Conservation (phyloP, 768 basidiomycete species). For the Termitomyces sp. region DNA sequence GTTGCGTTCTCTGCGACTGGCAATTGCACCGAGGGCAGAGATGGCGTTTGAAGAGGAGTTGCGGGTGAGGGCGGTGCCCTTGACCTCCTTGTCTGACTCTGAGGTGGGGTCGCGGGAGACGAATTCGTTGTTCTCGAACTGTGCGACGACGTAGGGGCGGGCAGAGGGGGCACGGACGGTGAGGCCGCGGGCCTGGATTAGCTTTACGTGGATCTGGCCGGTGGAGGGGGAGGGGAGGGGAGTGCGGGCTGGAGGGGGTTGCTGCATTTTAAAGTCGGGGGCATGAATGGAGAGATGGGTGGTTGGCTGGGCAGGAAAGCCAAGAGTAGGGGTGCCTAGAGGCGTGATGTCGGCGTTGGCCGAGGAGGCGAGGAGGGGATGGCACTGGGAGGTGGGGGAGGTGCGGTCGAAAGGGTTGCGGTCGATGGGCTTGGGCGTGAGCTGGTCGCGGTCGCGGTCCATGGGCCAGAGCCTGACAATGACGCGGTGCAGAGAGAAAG, state of each 20-base stretch:
- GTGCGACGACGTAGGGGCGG: constrained; percentile 91
- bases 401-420: constrained; percentile 62
- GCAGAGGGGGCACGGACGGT: constrained; percentile 63
- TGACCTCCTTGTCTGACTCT: constrained; percentile 86
- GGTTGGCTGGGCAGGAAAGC: constrained; percentile 50
- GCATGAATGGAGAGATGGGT: constrained; percentile 78
- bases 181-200: constrained; percentile 87
- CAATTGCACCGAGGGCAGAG: constrained; percentile 63
- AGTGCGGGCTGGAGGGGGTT: constrained; percentile 46
- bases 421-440: constrained; percentile 54
- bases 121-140: constrained; percentile 99
- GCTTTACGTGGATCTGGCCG: constrained; percentile 92
- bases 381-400: constrained; percentile 30
- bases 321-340: constrained; percentile 37
- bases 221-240: constrained; percentile 34
- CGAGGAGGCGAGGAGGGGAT: constrained; percentile 40
- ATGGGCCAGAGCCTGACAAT: constrained; percentile 81
- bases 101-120: constrained; percentile 86
- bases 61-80: constrained; percentile 60
- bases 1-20: constrained; percentile 31
- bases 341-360: constrained; percentile 42
- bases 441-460: constrained; percentile 44
- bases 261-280: constrained; percentile 80
- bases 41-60: constrained; percentile 59
- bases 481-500: constrained; percentile 22